phyloP scores from a whole-genome alignment of 345 rosid genomes.

The Turnera subulata region DNA sequence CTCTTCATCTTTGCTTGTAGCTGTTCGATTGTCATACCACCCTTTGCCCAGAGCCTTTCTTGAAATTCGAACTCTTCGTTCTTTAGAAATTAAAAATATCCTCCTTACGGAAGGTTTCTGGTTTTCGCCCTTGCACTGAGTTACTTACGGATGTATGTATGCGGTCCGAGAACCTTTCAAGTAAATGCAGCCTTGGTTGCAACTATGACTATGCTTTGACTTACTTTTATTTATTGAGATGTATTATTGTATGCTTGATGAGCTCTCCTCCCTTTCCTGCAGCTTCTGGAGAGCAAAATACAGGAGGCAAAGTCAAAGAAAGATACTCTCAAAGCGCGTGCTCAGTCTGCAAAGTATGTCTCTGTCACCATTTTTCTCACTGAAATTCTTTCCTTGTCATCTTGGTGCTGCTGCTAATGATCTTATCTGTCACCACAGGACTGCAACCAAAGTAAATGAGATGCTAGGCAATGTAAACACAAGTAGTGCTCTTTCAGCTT shows the following conservation, averaged over 20 bases:
- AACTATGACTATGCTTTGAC: too few species aligned
- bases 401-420: conserved; percentile 6
- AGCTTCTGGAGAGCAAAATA: conserved; percentile 98
- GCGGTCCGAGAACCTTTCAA: too few species aligned
- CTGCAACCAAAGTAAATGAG: conserved; percentile 74
- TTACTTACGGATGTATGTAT: too few species aligned
- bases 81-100: too few species aligned
- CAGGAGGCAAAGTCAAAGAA: conserved; percentile 97
- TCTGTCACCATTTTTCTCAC: conserved; percentile 19
- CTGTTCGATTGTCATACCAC: too few species aligned
- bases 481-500: conserved; percentile 69
- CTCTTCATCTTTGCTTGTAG: too few species aligned
- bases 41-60: too few species aligned
- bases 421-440: conserved; percentile 34
- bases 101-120: too few species aligned
- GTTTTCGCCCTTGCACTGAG: too few species aligned
- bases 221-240: neutral
- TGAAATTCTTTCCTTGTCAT: neutral
- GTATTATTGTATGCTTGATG: conserved; percentile 14
- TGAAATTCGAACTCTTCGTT: too few species aligned
- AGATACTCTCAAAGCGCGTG: conserved; percentile 93
- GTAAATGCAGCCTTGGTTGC: too few species aligned
- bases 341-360: conserved; percentile 74
- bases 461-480: conserved; percentile 75
- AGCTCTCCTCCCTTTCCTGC: conserved; percentile 20